phyloP scores from a whole-genome alignment of 805 yeast species.

The Candida broadrunensis region DNA sequence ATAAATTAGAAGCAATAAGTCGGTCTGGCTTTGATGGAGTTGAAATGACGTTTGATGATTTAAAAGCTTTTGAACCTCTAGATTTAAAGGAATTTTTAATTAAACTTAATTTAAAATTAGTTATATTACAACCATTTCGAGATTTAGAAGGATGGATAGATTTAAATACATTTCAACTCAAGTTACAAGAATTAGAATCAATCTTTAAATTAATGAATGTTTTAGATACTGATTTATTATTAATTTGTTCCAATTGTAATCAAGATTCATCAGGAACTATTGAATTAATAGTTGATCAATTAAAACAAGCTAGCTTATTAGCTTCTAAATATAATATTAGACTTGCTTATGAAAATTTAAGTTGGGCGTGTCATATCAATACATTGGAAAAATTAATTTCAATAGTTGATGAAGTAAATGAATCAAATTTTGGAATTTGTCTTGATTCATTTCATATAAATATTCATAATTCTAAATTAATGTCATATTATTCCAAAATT shows the following conservation, averaged over 20 bases:
- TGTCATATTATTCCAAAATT: conserved; percentile 8
- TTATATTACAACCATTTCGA: conserved; percentile 13
- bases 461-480: conserved; percentile 1
- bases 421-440: conserved; percentile 22
- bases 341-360: conserved; percentile 23
- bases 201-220: conserved; percentile 5
- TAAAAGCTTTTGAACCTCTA: conserved; percentile 8
- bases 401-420: conserved; percentile 15
- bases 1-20: conserved; percentile 11
- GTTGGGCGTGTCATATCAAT: conserved; percentile 20
- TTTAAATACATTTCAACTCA: conserved; percentile 4
- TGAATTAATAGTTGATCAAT: conserved; percentile 9
- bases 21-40: conserved; percentile 12
- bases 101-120: conserved; percentile 4
- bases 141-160: conserved; percentile 12
- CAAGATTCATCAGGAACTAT: conserved; percentile 5
- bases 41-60: conserved; percentile 12
- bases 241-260: conserved; percentile 12
- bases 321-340: conserved; percentile 12
- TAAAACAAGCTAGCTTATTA: conserved; percentile 9
- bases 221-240: conserved; percentile 8
- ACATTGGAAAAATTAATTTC: conserved; percentile 13
- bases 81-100: conserved; percentile 8
- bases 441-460: conserved; percentile 25
- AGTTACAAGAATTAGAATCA: conserved; percentile 8